A percentile compares a stretch with the other conserved stretches of the same genome.
phyloP scores from a whole-genome alignment of 2,329 filamentous ascomycete genomes.

The Aspergillus ochraceus region DNA sequence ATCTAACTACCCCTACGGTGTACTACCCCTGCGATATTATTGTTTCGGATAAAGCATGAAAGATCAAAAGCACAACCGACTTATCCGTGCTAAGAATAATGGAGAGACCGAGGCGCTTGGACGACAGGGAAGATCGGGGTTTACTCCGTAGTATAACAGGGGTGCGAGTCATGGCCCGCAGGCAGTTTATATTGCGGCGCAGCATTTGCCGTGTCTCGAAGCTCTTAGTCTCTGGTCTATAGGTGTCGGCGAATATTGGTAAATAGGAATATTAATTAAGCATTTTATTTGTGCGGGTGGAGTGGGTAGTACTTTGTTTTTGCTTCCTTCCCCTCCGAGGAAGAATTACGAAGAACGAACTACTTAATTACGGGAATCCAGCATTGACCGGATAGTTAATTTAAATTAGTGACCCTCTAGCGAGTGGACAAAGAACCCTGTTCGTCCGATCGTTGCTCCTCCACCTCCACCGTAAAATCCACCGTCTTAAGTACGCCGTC shows the following conservation, averaged over 20 bases:
- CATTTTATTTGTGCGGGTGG: no score
- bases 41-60: not conserved
- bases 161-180: not conserved
- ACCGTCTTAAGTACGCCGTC: constrained; percentile 20
- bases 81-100: not conserved
- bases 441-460: not conserved
- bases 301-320: no score
- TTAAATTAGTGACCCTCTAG: no score
- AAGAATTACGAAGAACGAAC: no score
- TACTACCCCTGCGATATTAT: not conserved
- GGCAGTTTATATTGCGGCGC: not conserved
- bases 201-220: not conserved
- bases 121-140: not conserved
- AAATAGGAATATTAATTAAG: no score
- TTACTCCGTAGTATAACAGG: not conserved
- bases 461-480: constrained; percentile 20
- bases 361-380: no score
- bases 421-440: not conserved
- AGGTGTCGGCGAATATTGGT: not conserved
- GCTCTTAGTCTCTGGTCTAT: not conserved
- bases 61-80: no score
- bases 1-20: no score
- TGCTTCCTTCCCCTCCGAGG: no score
- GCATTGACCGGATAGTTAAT: no score
- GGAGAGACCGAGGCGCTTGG: not conserved